Evolutionary conservation across 129 eudicot species (phyloP).

Genomic region (Chrysanthemum makinoi): DNA sequence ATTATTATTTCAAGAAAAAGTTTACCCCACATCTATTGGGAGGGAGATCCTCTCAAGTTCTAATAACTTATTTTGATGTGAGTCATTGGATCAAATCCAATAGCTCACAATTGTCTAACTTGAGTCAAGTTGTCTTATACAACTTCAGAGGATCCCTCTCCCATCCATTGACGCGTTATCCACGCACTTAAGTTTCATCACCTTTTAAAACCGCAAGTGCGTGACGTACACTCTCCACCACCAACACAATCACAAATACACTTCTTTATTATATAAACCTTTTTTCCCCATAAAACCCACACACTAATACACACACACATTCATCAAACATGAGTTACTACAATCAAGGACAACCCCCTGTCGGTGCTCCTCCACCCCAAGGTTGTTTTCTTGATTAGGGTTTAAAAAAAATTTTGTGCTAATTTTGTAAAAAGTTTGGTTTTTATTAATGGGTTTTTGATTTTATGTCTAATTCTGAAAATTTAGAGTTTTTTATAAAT

Average conservation of each 20-base stretch:
- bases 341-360: constrained; percentile 77
- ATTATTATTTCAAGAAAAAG: background rate
- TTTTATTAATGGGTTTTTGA: too few relatives aligned
- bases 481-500: too few relatives aligned
- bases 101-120: too few relatives aligned
- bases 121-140: too few relatives aligned
- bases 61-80: too few relatives aligned
- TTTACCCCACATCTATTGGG: background rate
- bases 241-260: background rate
- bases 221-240: constrained; percentile 22
- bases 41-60: too few relatives aligned
- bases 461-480: too few relatives aligned
- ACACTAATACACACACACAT: background rate
- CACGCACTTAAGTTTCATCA: constrained; percentile 27
- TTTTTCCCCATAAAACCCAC: constrained; percentile 1
- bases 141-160: too few relatives aligned
- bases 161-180: constrained; percentile 16
- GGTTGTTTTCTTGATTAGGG: constrained; percentile 29
- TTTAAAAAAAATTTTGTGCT: background rate
- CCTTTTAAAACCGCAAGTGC: constrained; percentile 31
- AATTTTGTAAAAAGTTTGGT: too few relatives aligned
- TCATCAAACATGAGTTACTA: constrained; percentile 63
- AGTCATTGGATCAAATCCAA: too few relatives aligned
- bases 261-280: constrained; percentile 12
- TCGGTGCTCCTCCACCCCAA: constrained; percentile 84